Evolutionary conservation across 805 yeast species (phyloP), one percentile per base, ranked within the genome.

Genomic region (Debaryomyces tyrocola): DNA sequence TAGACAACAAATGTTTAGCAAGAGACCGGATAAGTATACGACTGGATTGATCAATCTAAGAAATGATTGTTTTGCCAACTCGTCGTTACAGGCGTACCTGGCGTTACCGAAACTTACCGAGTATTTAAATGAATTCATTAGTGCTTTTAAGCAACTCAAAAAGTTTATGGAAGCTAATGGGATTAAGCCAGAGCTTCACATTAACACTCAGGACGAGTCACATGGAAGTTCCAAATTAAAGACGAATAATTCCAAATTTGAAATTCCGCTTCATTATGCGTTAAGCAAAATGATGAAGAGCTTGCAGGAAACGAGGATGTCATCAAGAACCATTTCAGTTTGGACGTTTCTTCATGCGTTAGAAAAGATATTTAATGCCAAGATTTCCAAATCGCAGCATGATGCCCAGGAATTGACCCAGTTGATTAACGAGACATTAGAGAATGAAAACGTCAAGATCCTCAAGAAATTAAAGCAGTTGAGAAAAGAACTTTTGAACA

Each of bases 331-430:
- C 7, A 66, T 84, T 4, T 82, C 91, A 0, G 90, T 89, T 0
- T 85, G 96, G 91, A 84, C 88, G 1, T 78, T 91, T 41, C 68
- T 92, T 15, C 84, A 78, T 43, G 84, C 81, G 9, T 66, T 94
- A 42, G 98, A 92, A 58, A 64, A 63, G 8, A 83, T 87, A 12
- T 87, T 84, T 66, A 79, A 83, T 45, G 83, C 91, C 3, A 82
- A 80, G 52, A 84, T 94, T 21, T 84, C 96, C 2, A 70, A 55
- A 31, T 80, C 80, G 39, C 99, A 94, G 63, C 96, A 92, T 59
- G 99, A 92, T 68, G 97, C 98, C 0, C 97, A 94, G 57, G 99
- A 92, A 59, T 74, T 94, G 52, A 78, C 92, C 27, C 96, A 90
- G 60, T 66, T 89, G 43, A 75, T 91, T 17, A 68, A 92, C 18